Evolutionary conservation across 768 basidiomycete species (phyloP), one percentile per base, ranked within the genome.

Genomic region (Auricularia auricula-judae): DNA sequence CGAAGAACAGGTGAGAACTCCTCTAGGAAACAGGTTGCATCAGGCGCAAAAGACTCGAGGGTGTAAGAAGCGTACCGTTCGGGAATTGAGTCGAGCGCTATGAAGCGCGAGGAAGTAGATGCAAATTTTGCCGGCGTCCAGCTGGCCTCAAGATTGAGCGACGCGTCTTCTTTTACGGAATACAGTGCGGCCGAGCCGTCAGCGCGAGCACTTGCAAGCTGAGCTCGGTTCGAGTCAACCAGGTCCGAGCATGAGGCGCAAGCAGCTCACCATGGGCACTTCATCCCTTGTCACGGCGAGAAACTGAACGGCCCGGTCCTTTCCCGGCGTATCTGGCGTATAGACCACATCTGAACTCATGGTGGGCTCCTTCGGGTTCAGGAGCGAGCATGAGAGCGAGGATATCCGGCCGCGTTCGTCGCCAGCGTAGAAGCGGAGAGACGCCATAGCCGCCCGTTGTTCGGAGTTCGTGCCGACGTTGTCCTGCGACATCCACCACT

Each of bases 361-460:
- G 33, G 8, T 29, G 39, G 10, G 36, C 39, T 36, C 62, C 23
- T 21, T 73, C 66, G 11, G 67, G 56, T 11, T 72, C 70, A 18
- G 75, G 68, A 3, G 72, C 63, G 68, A 23, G 56, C 81, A 87
- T 10, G 69, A 74, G 64, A 89, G 70, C 7, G 82, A 74, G 75
- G 91, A 91, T 65, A 92, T 81, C 64, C 82, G 83, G 21, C 91
- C 91, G 36, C 89, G 83, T 67, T 90, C 87, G 75, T 93, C 91
- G 67, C 89, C 91, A 56, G 84, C 74, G 62, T 90, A 75, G 74
- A 91, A 91, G 65, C 81, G 82, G 71, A 83, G 76, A 21, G 43
- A 47, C 8, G 51, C 8, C 43, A 64, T 43, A 42, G 42, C n/a
- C 36, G 65, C 16, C 21, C 8, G 5, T 36, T 18, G 36, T 34